These are phyloP conservation scores for Oryza meridionalis DNA, from an alignment of 176 grass and related monocot genomes.

Conservation along the genomic window DNA sequence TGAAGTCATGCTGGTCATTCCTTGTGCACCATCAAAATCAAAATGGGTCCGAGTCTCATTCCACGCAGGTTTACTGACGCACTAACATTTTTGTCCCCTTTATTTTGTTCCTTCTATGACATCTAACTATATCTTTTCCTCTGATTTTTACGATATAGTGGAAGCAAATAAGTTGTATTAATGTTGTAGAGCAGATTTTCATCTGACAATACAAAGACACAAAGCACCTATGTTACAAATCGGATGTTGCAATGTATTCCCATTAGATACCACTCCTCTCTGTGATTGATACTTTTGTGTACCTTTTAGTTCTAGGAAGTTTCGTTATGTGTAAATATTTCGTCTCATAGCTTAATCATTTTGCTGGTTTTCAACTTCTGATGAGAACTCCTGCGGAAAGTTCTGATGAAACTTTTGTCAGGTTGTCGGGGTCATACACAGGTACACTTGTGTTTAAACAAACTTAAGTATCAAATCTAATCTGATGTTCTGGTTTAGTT, in stretches of 20 bases:
- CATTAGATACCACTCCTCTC: constrained; percentile 16
- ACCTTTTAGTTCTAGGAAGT: not conserved
- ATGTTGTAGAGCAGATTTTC: constrained; percentile 20
- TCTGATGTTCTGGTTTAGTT: not conserved
- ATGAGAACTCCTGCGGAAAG: not conserved
- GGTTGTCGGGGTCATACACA: not conserved
- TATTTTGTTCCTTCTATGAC: constrained; percentile 4
- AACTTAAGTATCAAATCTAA: constrained; percentile 25
- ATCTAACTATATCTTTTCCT: not conserved
- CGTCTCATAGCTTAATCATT: not conserved
- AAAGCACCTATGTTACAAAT: constrained; percentile 30
- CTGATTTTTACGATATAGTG: constrained; percentile 21
- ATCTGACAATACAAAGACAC: constrained; percentile 2
- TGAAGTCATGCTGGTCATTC: constrained; percentile 1
- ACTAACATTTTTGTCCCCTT: constrained; percentile 11
- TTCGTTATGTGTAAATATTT: not conserved
- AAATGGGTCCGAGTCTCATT: constrained; percentile 8
- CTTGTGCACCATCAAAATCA: constrained; percentile 24
- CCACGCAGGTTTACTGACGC: not conserved
- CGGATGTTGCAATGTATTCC: constrained; percentile 29
- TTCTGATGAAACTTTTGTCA: constrained; percentile 24
- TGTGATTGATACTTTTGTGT: not conserved
- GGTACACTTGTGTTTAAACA: not conserved
- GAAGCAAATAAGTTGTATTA: constrained; percentile 22
- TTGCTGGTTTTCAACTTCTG: constrained; percentile 1